Percentiles rank a stretch among this genome's conserved stretches.
Conservation (phyloP, 257 asterid species). For the Solanum virginianum region DNA sequence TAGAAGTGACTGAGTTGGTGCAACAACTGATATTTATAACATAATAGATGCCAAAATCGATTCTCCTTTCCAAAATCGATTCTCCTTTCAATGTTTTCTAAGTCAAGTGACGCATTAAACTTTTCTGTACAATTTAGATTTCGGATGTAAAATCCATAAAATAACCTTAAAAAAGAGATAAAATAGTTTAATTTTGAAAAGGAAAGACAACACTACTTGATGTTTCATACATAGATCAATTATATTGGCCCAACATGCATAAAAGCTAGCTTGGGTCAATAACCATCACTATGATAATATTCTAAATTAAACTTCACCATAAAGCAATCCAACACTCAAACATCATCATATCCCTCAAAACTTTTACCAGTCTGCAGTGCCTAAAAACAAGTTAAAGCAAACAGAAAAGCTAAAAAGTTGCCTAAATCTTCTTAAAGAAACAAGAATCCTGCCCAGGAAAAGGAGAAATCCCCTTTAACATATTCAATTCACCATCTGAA, state of each 20-base stretch:
- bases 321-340: slow-evolving; percentile 9
- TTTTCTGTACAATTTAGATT: no score
- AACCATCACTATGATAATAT: not conserved
- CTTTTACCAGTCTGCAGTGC: not conserved
- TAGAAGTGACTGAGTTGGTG: not conserved
- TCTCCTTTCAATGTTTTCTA: no score
- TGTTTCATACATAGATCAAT: not conserved
- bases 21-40: rapidly evolving
- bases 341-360: slow-evolving; percentile 4
- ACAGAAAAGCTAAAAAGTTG: slow-evolving; percentile 20
- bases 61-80: no score
- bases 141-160: not conserved
- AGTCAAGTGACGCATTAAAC: no score
- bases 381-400: slow-evolving; percentile 28
- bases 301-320: slow-evolving; percentile 4
- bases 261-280: not conserved
- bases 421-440: slow-evolving; percentile 25
- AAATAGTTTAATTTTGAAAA: not conserved
- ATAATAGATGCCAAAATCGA: no score
- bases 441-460: slow-evolving; percentile 14
- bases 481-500: slow-evolving; percentile 4
- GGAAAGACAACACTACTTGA: not conserved
- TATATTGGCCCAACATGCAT: not conserved
- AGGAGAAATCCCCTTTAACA: slow-evolving; percentile 3
- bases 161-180: not conserved